These are phyloP conservation scores for Cucurbita argyrosperma DNA, from an alignment of 306 rosid genomes.

Conservation along the genomic window DNA sequence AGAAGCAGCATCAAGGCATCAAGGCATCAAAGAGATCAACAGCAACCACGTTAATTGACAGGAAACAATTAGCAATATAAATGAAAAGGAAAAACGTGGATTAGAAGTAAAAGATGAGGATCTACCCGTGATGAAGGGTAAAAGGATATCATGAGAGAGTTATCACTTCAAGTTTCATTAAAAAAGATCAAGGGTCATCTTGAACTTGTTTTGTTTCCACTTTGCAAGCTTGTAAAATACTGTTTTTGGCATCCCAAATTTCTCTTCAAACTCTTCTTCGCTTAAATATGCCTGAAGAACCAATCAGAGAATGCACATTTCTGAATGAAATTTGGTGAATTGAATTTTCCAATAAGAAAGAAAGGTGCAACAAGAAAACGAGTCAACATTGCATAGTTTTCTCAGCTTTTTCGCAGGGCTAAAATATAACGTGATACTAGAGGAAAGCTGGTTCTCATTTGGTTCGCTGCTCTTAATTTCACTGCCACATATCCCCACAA, in stretches of 20 bases:
- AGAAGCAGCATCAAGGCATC: background rate
- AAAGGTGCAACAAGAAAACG: background rate
- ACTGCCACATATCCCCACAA: too few species aligned
- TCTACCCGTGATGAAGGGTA: background rate
- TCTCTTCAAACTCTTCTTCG: conserved; percentile 57
- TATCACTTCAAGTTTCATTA: conserved; percentile 2
- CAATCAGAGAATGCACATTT: conserved; percentile 12
- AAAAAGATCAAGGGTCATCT: conserved; percentile 64
- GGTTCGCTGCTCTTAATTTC: background rate
- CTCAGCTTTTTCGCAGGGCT: background rate
- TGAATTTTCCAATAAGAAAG: background rate
- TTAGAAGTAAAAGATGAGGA: background rate
- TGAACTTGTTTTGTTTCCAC: conserved; percentile 95
- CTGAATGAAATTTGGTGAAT: background rate
- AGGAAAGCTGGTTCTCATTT: background rate
- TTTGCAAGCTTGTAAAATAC: conserved; percentile 67
- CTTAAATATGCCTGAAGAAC: conserved; percentile 62
- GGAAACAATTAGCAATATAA: background rate
- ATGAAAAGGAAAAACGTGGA: background rate
- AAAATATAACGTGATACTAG: background rate
- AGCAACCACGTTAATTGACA: background rate
- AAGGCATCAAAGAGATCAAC: background rate
- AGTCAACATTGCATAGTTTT: background rate
- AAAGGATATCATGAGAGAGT: background rate
- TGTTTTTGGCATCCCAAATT: conserved; percentile 48